These are phyloP conservation scores for Phytophthora sansomeana DNA, from an alignment of 352 stramenopile species.

Conservation along the genomic window DNA sequence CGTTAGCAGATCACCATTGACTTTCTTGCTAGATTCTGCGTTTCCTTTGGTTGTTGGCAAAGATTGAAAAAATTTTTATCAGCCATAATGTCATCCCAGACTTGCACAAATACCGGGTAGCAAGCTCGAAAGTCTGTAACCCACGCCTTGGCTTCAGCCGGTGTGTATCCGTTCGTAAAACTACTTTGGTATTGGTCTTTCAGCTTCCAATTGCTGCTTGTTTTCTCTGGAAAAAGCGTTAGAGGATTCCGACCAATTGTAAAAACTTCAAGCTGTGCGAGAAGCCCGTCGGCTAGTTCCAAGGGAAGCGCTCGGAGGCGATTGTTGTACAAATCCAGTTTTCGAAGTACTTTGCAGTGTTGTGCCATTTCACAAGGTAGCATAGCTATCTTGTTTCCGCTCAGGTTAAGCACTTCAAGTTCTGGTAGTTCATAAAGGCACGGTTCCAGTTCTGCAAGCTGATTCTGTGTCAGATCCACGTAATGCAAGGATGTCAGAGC, in stretches of 20 bases:
- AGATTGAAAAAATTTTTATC: not conserved
- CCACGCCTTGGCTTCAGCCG: conserved; percentile 60
- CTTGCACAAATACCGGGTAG: conserved; percentile 60
- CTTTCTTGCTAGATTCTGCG: not conserved
- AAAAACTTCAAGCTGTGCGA: conserved; percentile 66
- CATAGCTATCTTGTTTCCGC: conserved; percentile 53
- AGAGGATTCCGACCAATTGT: conserved; percentile 68
- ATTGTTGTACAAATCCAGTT: conserved; percentile 76
- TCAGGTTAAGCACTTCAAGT: conserved; percentile 66
- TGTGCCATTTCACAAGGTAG: conserved; percentile 54
- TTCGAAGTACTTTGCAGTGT: conserved; percentile 44
- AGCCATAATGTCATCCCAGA: conserved; percentile 46
- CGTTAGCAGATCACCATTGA: conserved; percentile 1
- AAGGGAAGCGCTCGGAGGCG: conserved; percentile 58
- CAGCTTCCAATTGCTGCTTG: conserved; percentile 61
- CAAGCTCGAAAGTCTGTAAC: conserved; percentile 50
- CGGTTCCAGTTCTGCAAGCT: conserved; percentile 51
- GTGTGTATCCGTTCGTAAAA: conserved; percentile 62
- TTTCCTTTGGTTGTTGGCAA: conserved; percentile 1
- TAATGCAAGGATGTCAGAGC: conserved; percentile 51
- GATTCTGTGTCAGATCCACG: conserved; percentile 67
- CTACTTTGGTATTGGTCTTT: conserved; percentile 62
- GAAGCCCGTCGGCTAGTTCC: conserved; percentile 52
- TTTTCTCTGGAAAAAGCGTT: conserved; percentile 65
- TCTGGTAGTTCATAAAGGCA: conserved; percentile 56